These are phyloP conservation scores for Leccinum subtestaceum DNA, from an alignment of 768 basidiomycete genomes.

Conservation along the genomic window DNA sequence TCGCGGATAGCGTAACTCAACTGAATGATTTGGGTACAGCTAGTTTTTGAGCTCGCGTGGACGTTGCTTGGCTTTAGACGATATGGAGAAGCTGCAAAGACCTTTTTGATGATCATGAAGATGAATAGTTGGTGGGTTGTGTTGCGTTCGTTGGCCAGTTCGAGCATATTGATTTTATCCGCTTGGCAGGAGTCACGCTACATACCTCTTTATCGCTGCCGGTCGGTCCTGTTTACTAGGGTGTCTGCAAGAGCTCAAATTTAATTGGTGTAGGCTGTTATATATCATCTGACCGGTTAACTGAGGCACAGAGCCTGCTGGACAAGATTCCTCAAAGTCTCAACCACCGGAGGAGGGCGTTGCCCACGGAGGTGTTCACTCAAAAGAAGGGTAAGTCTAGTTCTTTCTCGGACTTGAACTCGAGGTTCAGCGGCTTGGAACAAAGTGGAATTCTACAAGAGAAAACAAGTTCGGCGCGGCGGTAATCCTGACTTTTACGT, in stretches of 20 bases:
- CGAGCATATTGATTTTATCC: not conserved
- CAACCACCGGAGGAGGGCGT: constrained; percentile 59
- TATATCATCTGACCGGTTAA: constrained; percentile 51
- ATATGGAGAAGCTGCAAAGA: constrained; percentile 66
- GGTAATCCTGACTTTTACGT: constrained; percentile 51
- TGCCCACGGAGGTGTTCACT: constrained; percentile 76
- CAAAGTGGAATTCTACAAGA: constrained; percentile 71
- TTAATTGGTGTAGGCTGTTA: constrained; percentile 51
- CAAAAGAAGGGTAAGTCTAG: constrained; percentile 64
- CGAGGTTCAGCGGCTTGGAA: not conserved
- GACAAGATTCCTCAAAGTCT: constrained; percentile 61
- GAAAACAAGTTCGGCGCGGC: constrained; percentile 57
- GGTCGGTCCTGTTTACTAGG: constrained; percentile 35
- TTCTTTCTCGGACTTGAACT: not conserved
- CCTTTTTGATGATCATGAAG: constrained; percentile 60
- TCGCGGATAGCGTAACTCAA: not conserved
- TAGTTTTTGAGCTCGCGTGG: constrained; percentile 80
- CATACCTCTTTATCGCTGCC: constrained; percentile 77
- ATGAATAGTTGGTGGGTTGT: constrained; percentile 64
- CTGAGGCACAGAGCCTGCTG: constrained; percentile 58
- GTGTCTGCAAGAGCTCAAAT: not conserved
- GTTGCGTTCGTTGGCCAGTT: not conserved
- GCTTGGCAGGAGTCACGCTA: constrained; percentile 63
- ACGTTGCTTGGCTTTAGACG: constrained; percentile 59
- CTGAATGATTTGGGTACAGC: constrained; percentile 34